phyloP scores from a whole-genome alignment of 768 basidiomycete genomes.

The Mycena filopes region DNA sequence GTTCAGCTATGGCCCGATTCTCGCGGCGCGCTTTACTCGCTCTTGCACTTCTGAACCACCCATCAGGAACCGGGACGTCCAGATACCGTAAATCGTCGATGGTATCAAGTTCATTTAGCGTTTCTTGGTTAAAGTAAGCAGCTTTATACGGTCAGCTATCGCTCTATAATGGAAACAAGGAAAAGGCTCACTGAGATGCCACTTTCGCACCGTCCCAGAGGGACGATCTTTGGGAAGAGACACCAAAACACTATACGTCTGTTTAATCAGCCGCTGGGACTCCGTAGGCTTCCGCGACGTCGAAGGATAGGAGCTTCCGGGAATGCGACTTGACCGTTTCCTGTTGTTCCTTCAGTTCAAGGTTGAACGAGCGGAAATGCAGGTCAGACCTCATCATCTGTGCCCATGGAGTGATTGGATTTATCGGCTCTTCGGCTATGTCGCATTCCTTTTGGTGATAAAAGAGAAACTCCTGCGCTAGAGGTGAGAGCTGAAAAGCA shows the following conservation, averaged over 20 bases:
- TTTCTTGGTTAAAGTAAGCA: constrained; percentile 86
- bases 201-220: constrained; percentile 70
- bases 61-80: constrained; percentile 75
- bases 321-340: constrained; percentile 30
- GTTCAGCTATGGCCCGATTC: constrained; percentile 44
- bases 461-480: constrained; percentile 79
- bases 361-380: constrained; percentile 34
- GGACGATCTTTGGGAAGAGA: constrained; percentile 66
- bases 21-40: constrained; percentile 70
- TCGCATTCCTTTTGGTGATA: constrained; percentile 85
- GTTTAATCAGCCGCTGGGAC: constrained; percentile 78
- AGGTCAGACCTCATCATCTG: constrained; percentile 69
- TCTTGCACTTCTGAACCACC: constrained; percentile 83
- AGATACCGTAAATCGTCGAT: constrained; percentile 77
- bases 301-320: constrained; percentile 41
- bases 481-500: constrained; percentile 30
- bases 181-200: constrained; percentile 78
- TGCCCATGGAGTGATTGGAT: constrained; percentile 78
- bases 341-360: constrained; percentile 28
- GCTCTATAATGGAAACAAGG: constrained; percentile 30
- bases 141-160: constrained; percentile 59
- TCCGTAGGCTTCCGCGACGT: constrained; percentile 56
- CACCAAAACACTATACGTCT: constrained; percentile 86
- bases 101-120: constrained; percentile 74
- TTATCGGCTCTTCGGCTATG: constrained; percentile 61